Conservation (phyloP, 345 rosid species). For the Hibiscus syriacus region DNA sequence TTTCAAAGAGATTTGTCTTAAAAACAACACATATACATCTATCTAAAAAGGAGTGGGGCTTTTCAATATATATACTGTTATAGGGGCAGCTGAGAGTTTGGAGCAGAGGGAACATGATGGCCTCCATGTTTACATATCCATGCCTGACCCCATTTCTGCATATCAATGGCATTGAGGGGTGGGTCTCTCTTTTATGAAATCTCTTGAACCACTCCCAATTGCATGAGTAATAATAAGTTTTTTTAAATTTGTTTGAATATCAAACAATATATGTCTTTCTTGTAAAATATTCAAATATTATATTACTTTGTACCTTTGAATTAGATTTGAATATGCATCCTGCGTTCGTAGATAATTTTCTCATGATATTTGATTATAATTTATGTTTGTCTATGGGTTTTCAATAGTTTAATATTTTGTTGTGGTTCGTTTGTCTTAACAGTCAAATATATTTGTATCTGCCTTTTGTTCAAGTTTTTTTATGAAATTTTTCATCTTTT, state of each 20-base stretch:
- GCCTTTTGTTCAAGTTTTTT: too few species aligned
- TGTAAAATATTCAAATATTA: background rate
- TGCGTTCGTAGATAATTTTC: too few species aligned
- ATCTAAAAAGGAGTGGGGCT: too few species aligned
- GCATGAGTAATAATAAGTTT: background rate
- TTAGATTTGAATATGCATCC: too few species aligned
- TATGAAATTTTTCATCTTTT: too few species aligned
- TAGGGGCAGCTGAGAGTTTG: constrained; percentile 34
- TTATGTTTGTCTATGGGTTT: too few species aligned
- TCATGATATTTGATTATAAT: too few species aligned
- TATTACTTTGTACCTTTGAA: background rate
- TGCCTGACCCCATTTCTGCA: constrained; percentile 28
- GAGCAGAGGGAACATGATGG: constrained; percentile 73
- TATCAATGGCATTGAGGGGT: constrained; percentile 24
- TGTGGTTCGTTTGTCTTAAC: too few species aligned
- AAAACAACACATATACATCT: background rate
- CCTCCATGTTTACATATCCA: constrained; percentile 54
- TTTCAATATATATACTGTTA: background rate
- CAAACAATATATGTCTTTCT: background rate
- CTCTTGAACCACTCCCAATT: constrained; percentile 27
- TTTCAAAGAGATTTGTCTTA: constrained; percentile 20
- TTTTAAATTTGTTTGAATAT: background rate
- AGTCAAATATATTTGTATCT: too few species aligned
- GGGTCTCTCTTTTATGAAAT: constrained; percentile 24
- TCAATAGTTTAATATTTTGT: too few species aligned